A percentile compares a stretch with the other conserved stretches of the same genome.
These are phyloP conservation scores for Aspergillus haitiensis DNA, from an alignment of 495 filamentous ascomycete species.

Conservation along the genomic window DNA sequence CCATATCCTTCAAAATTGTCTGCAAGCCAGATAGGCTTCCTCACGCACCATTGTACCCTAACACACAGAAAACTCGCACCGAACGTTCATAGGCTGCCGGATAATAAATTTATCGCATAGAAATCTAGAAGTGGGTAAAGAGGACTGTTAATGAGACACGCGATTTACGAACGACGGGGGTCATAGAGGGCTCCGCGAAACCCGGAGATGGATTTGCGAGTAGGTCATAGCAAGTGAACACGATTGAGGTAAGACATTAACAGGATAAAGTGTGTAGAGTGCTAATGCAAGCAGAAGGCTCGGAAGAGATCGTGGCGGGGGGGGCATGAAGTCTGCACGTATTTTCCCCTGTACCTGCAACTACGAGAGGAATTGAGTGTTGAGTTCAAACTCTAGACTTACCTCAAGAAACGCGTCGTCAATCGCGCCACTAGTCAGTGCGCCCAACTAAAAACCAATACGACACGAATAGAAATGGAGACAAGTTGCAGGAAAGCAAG, in stretches of 20 bases:
- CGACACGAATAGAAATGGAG: constrained; percentile 19
- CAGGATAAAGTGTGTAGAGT: neutral
- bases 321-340: neutral
- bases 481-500: neutral
- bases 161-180: neutral
- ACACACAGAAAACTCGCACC: constrained; percentile 26
- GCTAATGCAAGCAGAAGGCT: neutral
- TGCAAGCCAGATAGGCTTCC: neutral
- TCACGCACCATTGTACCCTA: constrained; percentile 43
- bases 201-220: too few relatives aligned
- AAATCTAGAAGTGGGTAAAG: neutral
- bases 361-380: neutral
- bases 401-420: constrained; percentile 29
- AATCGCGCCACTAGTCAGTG: constrained; percentile 24
- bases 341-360: neutral
- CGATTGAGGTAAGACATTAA: neutral
- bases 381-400: constrained; percentile 14
- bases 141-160: constrained; percentile 10
- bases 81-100: constrained; percentile 31
- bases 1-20: neutral
- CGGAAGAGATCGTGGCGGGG: neutral
- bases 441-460: constrained; percentile 20
- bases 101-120: constrained; percentile 3
- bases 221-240: too few relatives aligned
- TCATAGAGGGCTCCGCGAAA: neutral